Conservation (phyloP, 148 eudicot species). For the Nepenthes mirabilis region DNA sequence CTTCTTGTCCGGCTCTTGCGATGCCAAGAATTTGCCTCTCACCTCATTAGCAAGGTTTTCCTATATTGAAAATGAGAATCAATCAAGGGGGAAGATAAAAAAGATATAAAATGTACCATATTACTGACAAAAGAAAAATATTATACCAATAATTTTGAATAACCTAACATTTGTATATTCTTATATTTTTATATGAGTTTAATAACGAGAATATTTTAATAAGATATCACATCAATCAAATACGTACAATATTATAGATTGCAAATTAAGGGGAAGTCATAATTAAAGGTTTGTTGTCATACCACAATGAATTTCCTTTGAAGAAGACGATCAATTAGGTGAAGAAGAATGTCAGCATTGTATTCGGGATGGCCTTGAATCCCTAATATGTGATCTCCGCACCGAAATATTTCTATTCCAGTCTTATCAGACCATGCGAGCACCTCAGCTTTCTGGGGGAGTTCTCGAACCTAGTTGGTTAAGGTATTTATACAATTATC, state of each 20-base stretch:
- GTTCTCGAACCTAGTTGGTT: slow-evolving; percentile 39
- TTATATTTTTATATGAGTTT: no score
- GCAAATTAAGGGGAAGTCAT: not conserved
- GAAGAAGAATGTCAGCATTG: slow-evolving; percentile 67
- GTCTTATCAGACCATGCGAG: slow-evolving; percentile 69
- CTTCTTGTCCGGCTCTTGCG: slow-evolving; percentile 54
- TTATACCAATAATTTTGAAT: no score
- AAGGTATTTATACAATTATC: not conserved
- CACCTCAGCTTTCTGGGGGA: slow-evolving; percentile 70
- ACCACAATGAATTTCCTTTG: slow-evolving; percentile 40
- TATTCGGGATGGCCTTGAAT: slow-evolving; percentile 97
- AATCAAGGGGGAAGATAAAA: not conserved
- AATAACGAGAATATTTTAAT: no score
- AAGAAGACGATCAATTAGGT: slow-evolving; percentile 57
- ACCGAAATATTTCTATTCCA: slow-evolving; percentile 64
- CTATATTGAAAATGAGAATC: slow-evolving; percentile 14
- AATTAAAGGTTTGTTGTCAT: not conserved
- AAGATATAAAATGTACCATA: not conserved
- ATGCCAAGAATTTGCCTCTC: slow-evolving; percentile 28
- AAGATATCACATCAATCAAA: no score
- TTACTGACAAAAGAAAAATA: no score
- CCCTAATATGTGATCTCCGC: slow-evolving; percentile 82
- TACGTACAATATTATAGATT: no score
- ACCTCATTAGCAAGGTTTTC: slow-evolving; percentile 41
- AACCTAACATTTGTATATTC: no score